Evolutionary conservation across 805 yeast genomes (phyloP).

Genomic region (Candida mattraensis): DNA sequence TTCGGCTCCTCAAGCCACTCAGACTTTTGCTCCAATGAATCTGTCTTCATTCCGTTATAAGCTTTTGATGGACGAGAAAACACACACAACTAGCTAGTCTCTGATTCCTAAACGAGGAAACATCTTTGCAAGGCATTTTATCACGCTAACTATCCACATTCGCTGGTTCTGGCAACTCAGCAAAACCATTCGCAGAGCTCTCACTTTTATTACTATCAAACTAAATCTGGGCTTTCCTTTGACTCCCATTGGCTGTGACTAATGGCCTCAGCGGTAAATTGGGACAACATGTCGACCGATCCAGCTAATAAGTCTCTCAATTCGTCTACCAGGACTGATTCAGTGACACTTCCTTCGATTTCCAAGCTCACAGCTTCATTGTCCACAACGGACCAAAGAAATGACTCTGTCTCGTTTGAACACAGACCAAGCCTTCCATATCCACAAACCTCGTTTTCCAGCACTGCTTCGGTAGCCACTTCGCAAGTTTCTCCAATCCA

Average conservation of each 20-base stretch:
- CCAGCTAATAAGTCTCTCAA: conserved; percentile 4
- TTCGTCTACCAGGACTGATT: conserved; percentile 4
- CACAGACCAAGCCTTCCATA: background rate
- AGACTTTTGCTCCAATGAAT: too few relatives aligned
- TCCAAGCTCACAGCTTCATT: conserved; percentile 19
- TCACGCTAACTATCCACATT: too few relatives aligned
- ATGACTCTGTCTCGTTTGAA: background rate
- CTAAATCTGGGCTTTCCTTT: too few relatives aligned
- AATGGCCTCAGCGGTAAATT: conserved; percentile 17
- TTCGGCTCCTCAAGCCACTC: conserved; percentile 2
- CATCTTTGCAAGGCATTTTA: too few relatives aligned
- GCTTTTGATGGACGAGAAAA: too few relatives aligned
- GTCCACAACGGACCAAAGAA: background rate
- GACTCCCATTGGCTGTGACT: too few relatives aligned
- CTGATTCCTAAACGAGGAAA: too few relatives aligned
- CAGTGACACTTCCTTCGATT: conserved; percentile 22
- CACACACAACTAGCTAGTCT: too few relatives aligned
- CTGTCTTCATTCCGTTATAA: too few relatives aligned
- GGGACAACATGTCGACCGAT: conserved; percentile 10
- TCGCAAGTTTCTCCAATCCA: background rate
- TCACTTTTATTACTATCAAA: too few relatives aligned
- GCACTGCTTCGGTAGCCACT: conserved; percentile 1
- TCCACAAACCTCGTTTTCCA: background rate
- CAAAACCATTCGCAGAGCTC: too few relatives aligned
- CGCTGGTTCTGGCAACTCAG: too few relatives aligned